Percentiles rank a stretch among this genome's conserved stretches.
Evolutionary conservation across 257 asterid species (phyloP).

Genomic region (Solanum lignicaule): DNA sequence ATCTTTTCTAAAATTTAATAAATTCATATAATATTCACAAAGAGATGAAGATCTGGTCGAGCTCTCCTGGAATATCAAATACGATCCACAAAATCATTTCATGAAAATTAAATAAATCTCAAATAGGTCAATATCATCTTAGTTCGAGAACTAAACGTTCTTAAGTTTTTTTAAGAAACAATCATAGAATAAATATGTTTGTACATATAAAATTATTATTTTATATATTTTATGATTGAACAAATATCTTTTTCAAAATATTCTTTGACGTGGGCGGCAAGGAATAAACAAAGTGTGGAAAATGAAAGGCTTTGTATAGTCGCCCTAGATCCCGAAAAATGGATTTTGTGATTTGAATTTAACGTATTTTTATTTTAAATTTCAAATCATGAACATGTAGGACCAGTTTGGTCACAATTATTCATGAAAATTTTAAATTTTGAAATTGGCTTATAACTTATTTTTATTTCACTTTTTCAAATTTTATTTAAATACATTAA

Average conservation of each 20-base stretch:
- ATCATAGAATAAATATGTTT: too few species aligned
- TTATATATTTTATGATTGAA: too few species aligned
- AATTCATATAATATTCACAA: too few species aligned
- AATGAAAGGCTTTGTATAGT: not conserved
- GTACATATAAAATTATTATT: too few species aligned
- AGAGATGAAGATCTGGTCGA: too few species aligned
- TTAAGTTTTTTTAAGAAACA: too few species aligned
- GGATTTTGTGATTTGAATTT: not conserved
- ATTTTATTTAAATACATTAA: too few species aligned
- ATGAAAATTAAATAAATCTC: too few species aligned
- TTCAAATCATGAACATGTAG: not conserved
- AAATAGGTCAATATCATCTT: too few species aligned
- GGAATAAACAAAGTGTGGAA: not conserved
- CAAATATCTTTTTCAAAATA: not conserved
- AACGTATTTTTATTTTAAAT: not conserved
- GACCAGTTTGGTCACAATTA: not conserved
- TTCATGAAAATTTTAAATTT: not conserved
- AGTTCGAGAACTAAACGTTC: too few species aligned
- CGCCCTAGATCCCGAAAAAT: not conserved
- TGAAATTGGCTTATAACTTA: not conserved
- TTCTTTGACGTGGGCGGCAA: not conserved
- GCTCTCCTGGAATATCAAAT: rapidly evolving
- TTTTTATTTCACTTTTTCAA: not conserved
- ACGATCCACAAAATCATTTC: too few species aligned
- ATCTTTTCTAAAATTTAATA: too few species aligned